Percentiles rank a stretch among this genome's conserved stretches.
These are phyloP conservation scores for Sporobolomyces pararoseus DNA, from an alignment of 768 basidiomycete genomes.

Conservation along the genomic window DNA sequence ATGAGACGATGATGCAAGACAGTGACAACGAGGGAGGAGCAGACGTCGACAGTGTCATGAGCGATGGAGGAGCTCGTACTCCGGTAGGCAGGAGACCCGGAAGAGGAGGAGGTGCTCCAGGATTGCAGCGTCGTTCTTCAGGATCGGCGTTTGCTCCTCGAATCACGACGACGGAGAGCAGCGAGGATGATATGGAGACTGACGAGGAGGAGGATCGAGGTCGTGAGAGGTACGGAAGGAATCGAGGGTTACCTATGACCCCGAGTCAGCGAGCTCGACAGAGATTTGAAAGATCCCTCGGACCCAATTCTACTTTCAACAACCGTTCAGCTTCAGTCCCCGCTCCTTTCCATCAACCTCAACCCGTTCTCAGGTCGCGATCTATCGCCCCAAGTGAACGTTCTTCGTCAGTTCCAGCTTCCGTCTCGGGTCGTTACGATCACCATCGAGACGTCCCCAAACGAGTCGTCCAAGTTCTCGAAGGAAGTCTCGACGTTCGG, in stretches of 20 bases:
- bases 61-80: slow-evolving; percentile 23
- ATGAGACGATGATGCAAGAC: slow-evolving; percentile 25
- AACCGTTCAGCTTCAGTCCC: slow-evolving; percentile 24
- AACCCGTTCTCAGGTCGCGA: not conserved
- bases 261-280: slow-evolving; percentile 1
- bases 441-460: slow-evolving; percentile 24
- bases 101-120: not conserved
- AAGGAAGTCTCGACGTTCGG: slow-evolving; percentile 46
- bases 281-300: slow-evolving; percentile 1
- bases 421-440: slow-evolving; percentile 10
- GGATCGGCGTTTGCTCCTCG: slow-evolving; percentile 9
- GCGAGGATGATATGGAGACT: not conserved
- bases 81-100: slow-evolving; percentile 14
- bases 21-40: slow-evolving; percentile 20
- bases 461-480: slow-evolving; percentile 58
- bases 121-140: slow-evolving; percentile 9
- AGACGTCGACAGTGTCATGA: slow-evolving; percentile 23
- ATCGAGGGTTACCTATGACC: not conserved
- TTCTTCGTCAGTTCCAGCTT: slow-evolving; percentile 33
- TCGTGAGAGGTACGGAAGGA: slow-evolving; percentile 17
- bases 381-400: slow-evolving; percentile 22
- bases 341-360: slow-evolving; percentile 17
- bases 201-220: slow-evolving; percentile 29
- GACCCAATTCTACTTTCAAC: not conserved
- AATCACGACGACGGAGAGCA: not conserved